A percentile compares a stretch with the other conserved stretches of the same genome.
Conservation (phyloP, 2,329 filamentous ascomycete species). For the Thelonectria olida region DNA sequence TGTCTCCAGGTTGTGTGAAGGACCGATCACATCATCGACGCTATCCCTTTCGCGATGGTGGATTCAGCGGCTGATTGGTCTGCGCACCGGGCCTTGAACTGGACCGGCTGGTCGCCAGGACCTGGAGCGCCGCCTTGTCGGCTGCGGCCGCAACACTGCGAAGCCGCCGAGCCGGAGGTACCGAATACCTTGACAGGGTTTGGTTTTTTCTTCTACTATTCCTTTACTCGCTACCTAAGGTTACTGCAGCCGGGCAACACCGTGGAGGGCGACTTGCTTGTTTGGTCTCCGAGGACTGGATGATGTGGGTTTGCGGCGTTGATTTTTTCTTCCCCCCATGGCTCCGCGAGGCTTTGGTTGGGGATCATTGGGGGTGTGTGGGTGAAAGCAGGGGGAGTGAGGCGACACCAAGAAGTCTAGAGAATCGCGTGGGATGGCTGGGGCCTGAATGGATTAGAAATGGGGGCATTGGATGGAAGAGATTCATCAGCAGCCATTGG, state of each 20-base stretch:
- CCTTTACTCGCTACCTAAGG: background rate
- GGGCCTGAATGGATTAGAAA: conserved; percentile 27
- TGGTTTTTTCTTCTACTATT: background rate
- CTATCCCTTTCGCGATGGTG: conserved; percentile 59
- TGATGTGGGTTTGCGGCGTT: background rate
- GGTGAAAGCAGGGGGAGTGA: conserved; percentile 4
- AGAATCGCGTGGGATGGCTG: background rate
- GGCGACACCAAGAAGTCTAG: background rate
- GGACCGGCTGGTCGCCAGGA: conserved; percentile 35
- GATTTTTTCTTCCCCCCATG: conserved; percentile 6
- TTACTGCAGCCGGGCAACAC: conserved; percentile 1
- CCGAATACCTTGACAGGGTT: conserved; percentile 21
- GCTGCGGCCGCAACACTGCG: conserved; percentile 29
- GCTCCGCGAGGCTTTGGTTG: conserved; percentile 1
- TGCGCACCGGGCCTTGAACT: conserved; percentile 29
- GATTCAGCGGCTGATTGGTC: conserved; percentile 48
- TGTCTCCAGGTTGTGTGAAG: conserved; percentile 43
- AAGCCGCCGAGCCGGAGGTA: conserved; percentile 42
- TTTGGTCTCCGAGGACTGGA: conserved; percentile 7
- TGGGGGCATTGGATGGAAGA: conserved; percentile 3
- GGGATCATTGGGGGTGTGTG: conserved; percentile 3
- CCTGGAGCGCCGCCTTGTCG: conserved; percentile 36
- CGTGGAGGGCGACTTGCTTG: background rate
- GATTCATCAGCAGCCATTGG: conserved; percentile 4
- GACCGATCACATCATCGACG: conserved; percentile 63